Evolutionary conservation across 2,329 filamentous ascomycete species (phyloP), one percentile per base, ranked within the genome.

Genomic region (Didymosphaeria variabile): DNA sequence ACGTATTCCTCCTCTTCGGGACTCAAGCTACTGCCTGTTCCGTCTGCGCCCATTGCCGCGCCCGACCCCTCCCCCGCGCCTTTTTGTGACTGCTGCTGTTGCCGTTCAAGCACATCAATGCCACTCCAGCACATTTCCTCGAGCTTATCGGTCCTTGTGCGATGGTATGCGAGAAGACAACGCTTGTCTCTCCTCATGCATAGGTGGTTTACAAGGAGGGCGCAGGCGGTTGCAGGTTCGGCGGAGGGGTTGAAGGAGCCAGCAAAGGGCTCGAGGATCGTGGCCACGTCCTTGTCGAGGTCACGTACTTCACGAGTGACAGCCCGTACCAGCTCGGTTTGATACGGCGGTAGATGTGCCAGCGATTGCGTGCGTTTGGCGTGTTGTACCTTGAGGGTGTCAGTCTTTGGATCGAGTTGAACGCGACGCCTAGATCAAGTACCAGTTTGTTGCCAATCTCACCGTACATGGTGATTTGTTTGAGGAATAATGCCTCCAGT

Each of bases 1-100:
- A 97, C 91, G 74, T 97, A 99, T 71, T 98, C 95, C 78, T 97
- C 94, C 78, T 99, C 95, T 76, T 98, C 94, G 0, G 95, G 94
- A 71, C 93, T 97, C 61, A 98, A 82, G 72, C 91, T 94, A 81
- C 90, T 94, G 61, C 88, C 78, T 44, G 76, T 88, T 31, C 79
- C 82, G 57, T 87, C 84, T 10, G 69, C 68, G 23, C 80, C 81
- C 59, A 80, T 80, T 49, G 68, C 70, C 9, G 38, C 38, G 15
- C 71, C 76, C 44, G 73, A 68, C 17, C 73, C 72, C 6, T 63
- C 69, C n/a, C 53, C 17, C 34, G 19, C 50, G 13, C 34, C 34
- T 62, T 63, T 68, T 51, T 55, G 60, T 13, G 57, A 26, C 42
- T 66, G 86, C 74, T 87, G 87, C 42, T 83, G 81, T 68, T 83